Percentiles rank a stretch among this genome's conserved stretches.
Evolutionary conservation across 306 rosid species (phyloP).

Genomic region (Acacia melanoxylon): DNA sequence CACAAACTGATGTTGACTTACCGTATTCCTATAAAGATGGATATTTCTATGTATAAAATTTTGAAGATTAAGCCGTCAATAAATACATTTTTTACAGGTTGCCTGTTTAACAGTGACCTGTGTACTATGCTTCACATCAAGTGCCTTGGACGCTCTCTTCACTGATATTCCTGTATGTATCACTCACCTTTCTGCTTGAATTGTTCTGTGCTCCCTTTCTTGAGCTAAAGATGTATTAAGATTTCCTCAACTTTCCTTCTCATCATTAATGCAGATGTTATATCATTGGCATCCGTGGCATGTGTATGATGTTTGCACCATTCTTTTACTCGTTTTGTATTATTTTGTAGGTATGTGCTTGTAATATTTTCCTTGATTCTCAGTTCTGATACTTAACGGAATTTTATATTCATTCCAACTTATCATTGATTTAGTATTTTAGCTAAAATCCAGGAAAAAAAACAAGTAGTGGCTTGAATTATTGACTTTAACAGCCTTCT

Average conservation of each 20-base stretch:
- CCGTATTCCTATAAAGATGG: not conserved
- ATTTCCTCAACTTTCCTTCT: conserved; percentile 35
- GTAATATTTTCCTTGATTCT: conserved; percentile 12
- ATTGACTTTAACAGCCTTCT: not conserved
- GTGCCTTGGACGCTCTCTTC: conserved; percentile 73
- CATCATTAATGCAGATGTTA: conserved; percentile 66
- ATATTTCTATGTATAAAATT: not conserved
- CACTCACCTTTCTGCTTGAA: conserved; percentile 20
- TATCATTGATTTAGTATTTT: not conserved
- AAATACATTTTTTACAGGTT: conserved; percentile 59
- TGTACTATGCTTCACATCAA: conserved; percentile 77
- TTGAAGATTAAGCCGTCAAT: conserved; percentile 13
- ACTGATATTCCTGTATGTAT: conserved; percentile 80
- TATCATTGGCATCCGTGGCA: conserved; percentile 53
- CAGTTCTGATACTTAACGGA: conserved; percentile 18
- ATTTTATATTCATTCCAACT: conserved; percentile 15
- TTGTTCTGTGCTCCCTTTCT: conserved; percentile 12
- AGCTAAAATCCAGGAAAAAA: not conserved
- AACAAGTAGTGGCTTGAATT: not conserved
- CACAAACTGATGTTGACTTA: not conserved
- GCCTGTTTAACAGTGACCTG: conserved; percentile 83
- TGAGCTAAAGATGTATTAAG: conserved; percentile 2
- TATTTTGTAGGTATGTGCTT: conserved; percentile 72
- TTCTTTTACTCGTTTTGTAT: conserved; percentile 69
- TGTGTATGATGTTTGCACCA: conserved; percentile 48